A percentile compares a stretch with the other conserved stretches of the same genome.
phyloP scores from a whole-genome alignment of 441 rosid genomes.

The Bocquillonia castaneifolia region DNA sequence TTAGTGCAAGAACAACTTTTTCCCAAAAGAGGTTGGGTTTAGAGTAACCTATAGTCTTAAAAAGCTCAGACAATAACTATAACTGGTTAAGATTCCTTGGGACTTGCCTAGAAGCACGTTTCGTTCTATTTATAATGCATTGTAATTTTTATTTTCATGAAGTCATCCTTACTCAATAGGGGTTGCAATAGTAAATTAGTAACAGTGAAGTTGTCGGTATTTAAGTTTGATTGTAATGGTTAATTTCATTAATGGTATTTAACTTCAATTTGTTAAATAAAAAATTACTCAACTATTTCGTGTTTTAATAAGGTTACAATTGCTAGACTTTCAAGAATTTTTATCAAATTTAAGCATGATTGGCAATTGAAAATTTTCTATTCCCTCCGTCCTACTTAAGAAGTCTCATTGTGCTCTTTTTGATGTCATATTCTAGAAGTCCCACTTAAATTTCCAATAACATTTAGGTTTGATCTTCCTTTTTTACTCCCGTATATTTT shows the following conservation, averaged over 20 bases:
- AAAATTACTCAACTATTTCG: background rate
- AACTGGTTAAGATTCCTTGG: background rate
- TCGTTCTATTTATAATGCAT: background rate
- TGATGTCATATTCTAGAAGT: too few species aligned
- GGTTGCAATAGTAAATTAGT: background rate
- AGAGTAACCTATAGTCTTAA: background rate
- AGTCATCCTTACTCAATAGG: background rate
- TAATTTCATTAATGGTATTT: background rate
- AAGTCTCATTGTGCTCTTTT: background rate
- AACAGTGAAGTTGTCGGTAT: background rate
- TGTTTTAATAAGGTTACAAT: background rate
- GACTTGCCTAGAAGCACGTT: background rate
- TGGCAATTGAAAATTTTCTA: background rate
- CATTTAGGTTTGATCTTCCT: too few species aligned
- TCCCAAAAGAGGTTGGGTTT: background rate
- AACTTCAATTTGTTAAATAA: background rate
- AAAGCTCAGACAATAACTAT: background rate
- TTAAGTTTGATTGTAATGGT: background rate
- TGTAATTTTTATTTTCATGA: background rate
- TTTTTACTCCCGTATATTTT: too few species aligned
- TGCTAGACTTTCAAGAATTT: background rate
- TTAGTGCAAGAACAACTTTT: background rate
- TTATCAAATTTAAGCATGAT: background rate
- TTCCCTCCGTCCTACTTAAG: background rate
- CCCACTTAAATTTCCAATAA: too few species aligned